Evolutionary conservation across 2,329 filamentous ascomycete genomes (phyloP).

Genomic region (Fusarium sp.): DNA sequence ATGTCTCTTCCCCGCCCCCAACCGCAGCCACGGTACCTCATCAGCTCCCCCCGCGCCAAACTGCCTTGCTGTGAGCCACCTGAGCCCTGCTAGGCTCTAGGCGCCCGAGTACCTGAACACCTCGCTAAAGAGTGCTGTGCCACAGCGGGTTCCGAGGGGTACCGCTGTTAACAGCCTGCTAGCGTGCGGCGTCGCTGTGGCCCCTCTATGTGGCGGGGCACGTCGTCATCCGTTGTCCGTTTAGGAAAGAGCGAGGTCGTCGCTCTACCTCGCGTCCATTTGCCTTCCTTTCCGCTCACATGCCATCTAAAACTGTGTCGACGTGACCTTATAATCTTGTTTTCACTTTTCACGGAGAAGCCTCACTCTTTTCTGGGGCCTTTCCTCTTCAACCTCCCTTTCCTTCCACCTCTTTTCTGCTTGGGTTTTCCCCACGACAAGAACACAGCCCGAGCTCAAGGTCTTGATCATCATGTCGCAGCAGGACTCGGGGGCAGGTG

Average conservation of each 20-base stretch:
- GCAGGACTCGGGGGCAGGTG: constrained; percentile 38
- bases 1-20: constrained; percentile 18
- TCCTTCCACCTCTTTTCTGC: too few species aligned
- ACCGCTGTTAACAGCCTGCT: constrained; percentile 26
- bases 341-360: constrained; percentile 3
- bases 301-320: constrained; percentile 25
- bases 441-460: constrained; percentile 3
- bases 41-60: constrained; percentile 3
- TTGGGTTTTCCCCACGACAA: background rate
- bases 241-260: constrained; percentile 32
- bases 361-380: background rate
- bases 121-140: background rate
- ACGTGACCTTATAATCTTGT: constrained; percentile 13
- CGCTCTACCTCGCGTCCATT: constrained; percentile 16
- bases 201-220: constrained; percentile 43
- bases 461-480: constrained; percentile 40
- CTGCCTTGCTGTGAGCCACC: constrained; percentile 5
- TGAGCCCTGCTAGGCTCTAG: constrained; percentile 19
- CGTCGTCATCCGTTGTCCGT: constrained; percentile 46
- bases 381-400: constrained; percentile 1
- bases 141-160: constrained; percentile 14
- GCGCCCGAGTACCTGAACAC: constrained; percentile 18
- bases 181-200: constrained; percentile 12
- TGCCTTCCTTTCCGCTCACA: constrained; percentile 28
- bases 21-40: constrained; percentile 16